phyloP scores from a whole-genome alignment of 2,329 filamentous ascomycete genomes.

The Pseudogymnoascus sp. region DNA sequence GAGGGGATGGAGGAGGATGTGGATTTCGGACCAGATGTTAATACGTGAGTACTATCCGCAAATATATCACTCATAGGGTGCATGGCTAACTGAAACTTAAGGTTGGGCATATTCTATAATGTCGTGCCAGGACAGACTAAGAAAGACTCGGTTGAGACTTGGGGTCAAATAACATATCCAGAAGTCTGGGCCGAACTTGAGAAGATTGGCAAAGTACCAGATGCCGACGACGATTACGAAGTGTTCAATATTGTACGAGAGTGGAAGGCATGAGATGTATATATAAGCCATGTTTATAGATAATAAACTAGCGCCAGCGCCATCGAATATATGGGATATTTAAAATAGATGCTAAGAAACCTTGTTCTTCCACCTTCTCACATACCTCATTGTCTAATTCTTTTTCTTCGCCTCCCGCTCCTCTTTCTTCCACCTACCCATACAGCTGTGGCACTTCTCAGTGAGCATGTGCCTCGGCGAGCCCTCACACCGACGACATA shows the following conservation, averaged over 20 bases:
- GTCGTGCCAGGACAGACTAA: slow-evolving; percentile 57
- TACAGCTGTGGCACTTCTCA: neutral
- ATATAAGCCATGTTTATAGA: neutral
- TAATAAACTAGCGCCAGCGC: neutral
- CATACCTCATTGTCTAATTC: neutral
- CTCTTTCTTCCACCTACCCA: neutral
- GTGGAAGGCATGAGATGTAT: slow-evolving; percentile 11
- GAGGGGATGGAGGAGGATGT: slow-evolving; percentile 58
- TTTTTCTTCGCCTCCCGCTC: neutral
- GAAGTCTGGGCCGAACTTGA: slow-evolving; percentile 59
- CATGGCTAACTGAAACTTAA: slow-evolving; percentile 28
- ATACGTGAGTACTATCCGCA: slow-evolving; percentile 54
- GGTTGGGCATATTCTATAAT: slow-evolving; percentile 70
- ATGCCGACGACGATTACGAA: slow-evolving; percentile 22
- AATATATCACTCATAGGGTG: neutral
- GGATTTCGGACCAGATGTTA: slow-evolving; percentile 58
- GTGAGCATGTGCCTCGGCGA: neutral
- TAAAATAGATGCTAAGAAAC: neutral
- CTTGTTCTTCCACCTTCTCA: neutral
- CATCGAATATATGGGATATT: slow-evolving; percentile 1
- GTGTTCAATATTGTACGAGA: slow-evolving; percentile 23
- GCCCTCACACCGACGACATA: neutral
- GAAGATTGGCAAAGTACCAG: slow-evolving; percentile 20
- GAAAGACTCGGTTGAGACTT: slow-evolving; percentile 64
- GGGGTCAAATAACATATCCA: slow-evolving; percentile 63